phyloP scores from a whole-genome alignment of 345 rosid genomes.

The Eucalyptus pauciflora region DNA sequence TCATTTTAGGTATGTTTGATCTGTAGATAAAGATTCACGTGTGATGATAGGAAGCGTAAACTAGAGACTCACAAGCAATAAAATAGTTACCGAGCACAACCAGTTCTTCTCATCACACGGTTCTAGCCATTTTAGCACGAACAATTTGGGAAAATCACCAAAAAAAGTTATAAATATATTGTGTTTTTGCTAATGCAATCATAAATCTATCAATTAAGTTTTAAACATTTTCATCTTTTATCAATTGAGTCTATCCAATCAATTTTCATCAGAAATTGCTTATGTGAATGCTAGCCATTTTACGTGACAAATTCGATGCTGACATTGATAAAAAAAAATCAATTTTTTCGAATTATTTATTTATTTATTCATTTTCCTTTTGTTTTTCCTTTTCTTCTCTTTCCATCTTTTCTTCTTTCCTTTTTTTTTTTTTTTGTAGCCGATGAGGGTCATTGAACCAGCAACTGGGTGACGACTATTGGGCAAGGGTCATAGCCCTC shows the following conservation, averaged over 20 bases:
- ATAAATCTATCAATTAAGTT: not conserved
- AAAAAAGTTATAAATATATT: not conserved
- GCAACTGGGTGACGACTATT: not conserved
- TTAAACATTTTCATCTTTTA: not conserved
- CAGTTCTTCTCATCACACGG: not conserved
- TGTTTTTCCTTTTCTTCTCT: not conserved
- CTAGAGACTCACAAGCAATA: not conserved
- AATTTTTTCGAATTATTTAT: too few relatives aligned
- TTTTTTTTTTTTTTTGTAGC: too few relatives aligned
- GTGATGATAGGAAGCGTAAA: not conserved
- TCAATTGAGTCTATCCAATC: rapidly evolving
- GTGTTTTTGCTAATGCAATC: rapidly evolving
- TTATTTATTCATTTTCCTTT: too few relatives aligned
- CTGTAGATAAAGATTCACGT: not conserved
- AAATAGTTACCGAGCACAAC: not conserved
- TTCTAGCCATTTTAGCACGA: not conserved
- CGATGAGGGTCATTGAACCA: rapidly evolving
- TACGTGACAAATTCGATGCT: rapidly evolving
- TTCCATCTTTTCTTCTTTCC: not conserved
- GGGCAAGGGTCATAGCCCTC: not conserved
- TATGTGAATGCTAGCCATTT: too few relatives aligned
- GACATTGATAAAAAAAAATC: too few relatives aligned
- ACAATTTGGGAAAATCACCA: not conserved
- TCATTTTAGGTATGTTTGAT: not conserved
- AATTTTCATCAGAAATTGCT: rapidly evolving